These are phyloP conservation scores for Xylariaceae sp. DNA, from an alignment of 2,329 filamentous ascomycete genomes.

Conservation along the genomic window DNA sequence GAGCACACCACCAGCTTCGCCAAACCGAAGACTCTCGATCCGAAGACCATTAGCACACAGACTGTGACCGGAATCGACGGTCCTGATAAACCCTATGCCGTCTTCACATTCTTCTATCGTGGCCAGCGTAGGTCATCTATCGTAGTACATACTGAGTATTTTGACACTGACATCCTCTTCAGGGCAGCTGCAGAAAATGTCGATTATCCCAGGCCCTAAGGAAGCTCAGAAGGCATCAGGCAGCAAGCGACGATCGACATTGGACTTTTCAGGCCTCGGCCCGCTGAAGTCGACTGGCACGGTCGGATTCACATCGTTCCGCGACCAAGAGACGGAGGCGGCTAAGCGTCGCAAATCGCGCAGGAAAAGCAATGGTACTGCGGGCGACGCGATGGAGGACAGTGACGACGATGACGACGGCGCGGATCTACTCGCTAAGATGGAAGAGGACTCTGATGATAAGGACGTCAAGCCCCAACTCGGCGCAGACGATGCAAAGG, in stretches of 20 bases:
- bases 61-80: conserved; percentile 98
- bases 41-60: conserved; percentile 96
- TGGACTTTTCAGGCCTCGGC: conserved; percentile 79
- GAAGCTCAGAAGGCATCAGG: conserved; percentile 54
- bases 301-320: conserved; percentile 83
- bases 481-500: conserved; percentile 65
- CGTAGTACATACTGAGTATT: background rate
- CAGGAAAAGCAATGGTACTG: conserved; percentile 59
- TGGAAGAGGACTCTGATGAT: conserved; percentile 60
- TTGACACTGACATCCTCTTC: conserved; percentile 13
- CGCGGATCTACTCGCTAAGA: conserved; percentile 55
- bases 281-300: conserved; percentile 83
- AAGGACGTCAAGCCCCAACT: conserved; percentile 56
- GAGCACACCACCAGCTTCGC: conserved; percentile 98
- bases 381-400: conserved; percentile 57
- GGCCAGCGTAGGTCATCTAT: conserved; percentile 71
- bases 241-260: conserved; percentile 71
- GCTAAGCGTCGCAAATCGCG: conserved; percentile 53
- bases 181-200: conserved; percentile 97
- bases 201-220: conserved; percentile 69
- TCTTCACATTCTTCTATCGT: conserved; percentile 96
- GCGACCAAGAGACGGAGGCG: conserved; percentile 59
- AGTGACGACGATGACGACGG: conserved; percentile 64
- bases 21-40: conserved; percentile 91
- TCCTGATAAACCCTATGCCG: conserved; percentile 90